Conservation (phyloP, 164 flowering plant species). For the Stephania yunnanensis region DNA sequence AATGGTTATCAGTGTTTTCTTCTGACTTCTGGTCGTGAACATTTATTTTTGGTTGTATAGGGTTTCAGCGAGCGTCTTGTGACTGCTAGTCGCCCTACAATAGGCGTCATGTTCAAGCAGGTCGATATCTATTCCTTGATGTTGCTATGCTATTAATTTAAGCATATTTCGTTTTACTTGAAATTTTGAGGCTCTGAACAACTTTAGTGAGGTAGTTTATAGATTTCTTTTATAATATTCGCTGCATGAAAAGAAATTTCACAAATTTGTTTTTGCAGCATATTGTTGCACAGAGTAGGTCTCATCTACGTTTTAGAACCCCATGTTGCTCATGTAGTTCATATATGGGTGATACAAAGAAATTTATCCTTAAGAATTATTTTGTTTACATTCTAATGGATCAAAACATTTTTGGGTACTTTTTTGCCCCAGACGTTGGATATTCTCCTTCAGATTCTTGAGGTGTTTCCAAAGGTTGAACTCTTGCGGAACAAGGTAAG, state of each 20-base stretch:
- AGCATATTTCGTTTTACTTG: neutral
- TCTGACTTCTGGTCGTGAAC: neutral
- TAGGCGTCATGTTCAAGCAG: conserved; percentile 97
- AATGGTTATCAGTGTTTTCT: neutral
- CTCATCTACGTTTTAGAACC: neutral
- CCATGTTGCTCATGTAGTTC: neutral
- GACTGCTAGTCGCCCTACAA: conserved; percentile 81
- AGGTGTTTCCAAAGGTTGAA: conserved; percentile 77
- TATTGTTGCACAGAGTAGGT: neutral
- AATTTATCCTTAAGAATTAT: neutral
- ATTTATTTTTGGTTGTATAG: conserved; percentile 29
- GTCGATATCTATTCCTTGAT: conserved; percentile 31
- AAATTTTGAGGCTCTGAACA: neutral
- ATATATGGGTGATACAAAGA: neutral
- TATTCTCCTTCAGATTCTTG: conserved; percentile 77
- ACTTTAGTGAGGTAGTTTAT: neutral
- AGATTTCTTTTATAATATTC: neutral
- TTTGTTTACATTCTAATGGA: neutral
- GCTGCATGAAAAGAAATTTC: neutral
- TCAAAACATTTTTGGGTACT: conserved; percentile 6
- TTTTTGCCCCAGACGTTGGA: conserved; percentile 68
- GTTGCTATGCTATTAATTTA: neutral
- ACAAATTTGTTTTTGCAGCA: neutral
- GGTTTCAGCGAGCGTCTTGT: conserved; percentile 95
- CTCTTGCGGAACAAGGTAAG: conserved; percentile 76